phyloP scores from a whole-genome alignment of 495 filamentous ascomycete genomes.

The Penicillium lividum region DNA sequence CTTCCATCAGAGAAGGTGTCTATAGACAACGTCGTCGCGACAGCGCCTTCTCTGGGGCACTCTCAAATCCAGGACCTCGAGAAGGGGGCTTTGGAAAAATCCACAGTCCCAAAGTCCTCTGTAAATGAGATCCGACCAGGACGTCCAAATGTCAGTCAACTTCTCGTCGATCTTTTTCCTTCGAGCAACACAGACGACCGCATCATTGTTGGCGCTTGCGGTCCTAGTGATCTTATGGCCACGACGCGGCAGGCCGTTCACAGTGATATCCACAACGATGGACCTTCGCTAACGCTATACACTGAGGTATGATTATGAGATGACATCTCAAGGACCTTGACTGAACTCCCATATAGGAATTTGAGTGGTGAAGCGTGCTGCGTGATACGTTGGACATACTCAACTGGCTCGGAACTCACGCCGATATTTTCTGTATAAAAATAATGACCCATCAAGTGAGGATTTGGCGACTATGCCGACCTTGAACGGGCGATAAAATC shows the following conservation, averaged over 20 bases:
- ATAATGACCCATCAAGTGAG: too few species aligned
- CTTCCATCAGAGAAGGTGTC: not conserved
- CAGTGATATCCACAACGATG: conserved; percentile 4
- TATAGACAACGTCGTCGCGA: not conserved
- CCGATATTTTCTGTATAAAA: too few species aligned
- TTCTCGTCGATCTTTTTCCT: not conserved
- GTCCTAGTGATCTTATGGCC: conserved; percentile 16
- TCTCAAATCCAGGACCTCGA: conserved; percentile 4
- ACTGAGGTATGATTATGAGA: conserved; percentile 12
- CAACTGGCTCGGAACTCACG: too few species aligned
- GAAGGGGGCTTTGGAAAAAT: conserved; percentile 8
- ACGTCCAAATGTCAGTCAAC: conserved; percentile 9
- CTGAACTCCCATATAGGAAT: too few species aligned
- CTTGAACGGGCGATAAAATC: too few species aligned
- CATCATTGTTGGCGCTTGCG: conserved; percentile 20
- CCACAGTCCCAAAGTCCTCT: not conserved
- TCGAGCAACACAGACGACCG: not conserved
- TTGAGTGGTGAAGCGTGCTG: too few species aligned
- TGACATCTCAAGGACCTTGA: too few species aligned
- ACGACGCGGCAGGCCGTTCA: conserved; percentile 6
- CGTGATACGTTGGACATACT: too few species aligned
- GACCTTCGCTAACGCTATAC: conserved; percentile 15
- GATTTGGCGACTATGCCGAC: too few species aligned
- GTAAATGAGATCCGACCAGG: conserved; percentile 1
- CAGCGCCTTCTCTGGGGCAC: not conserved